Evolutionary conservation across 352 stramenopile genomes (phyloP).

Genomic region (Globisporangium radiosum): DNA sequence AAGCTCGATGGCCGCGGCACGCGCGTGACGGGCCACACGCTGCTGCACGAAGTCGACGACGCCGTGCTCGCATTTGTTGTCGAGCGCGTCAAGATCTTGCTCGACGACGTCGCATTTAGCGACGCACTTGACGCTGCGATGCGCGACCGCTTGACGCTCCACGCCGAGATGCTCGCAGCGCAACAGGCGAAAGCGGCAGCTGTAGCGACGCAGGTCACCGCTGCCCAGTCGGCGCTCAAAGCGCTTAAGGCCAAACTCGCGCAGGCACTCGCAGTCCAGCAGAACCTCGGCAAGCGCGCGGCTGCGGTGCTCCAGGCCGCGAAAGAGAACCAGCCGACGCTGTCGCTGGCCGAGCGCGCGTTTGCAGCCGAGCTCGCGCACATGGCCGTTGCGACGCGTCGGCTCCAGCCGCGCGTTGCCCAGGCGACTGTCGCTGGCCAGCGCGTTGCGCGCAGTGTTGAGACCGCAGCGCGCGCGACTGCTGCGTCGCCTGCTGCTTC

Average conservation of each 20-base stretch:
- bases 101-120: slow-evolving; percentile 69
- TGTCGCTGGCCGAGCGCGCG: slow-evolving; percentile 68
- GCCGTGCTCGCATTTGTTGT: slow-evolving; percentile 68
- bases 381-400: slow-evolving; percentile 51
- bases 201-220: slow-evolving; percentile 30
- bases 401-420: slow-evolving; percentile 63
- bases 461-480: slow-evolving; percentile 24
- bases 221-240: slow-evolving; percentile 27
- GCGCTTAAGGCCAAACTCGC: slow-evolving; percentile 50
- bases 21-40: slow-evolving; percentile 57
- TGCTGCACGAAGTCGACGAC: slow-evolving; percentile 59
- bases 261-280: slow-evolving; percentile 53
- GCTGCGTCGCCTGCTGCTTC: slow-evolving; percentile 9
- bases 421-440: slow-evolving; percentile 65
- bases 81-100: slow-evolving; percentile 38
- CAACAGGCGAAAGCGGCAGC: slow-evolving; percentile 36
- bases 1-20: slow-evolving; percentile 42
- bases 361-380: slow-evolving; percentile 67
- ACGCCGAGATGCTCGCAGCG: slow-evolving; percentile 51
- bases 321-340: slow-evolving; percentile 75
- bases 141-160: slow-evolving; percentile 46
- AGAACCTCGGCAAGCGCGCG: slow-evolving; percentile 71
- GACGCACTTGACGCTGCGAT: slow-evolving; percentile 67
- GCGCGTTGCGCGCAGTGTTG: slow-evolving; percentile 45
- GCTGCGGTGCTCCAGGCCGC: slow-evolving; percentile 69